A percentile compares a stretch with the other conserved stretches of the same genome.
These are phyloP conservation scores for Spathaspora boniae DNA, from an alignment of 805 yeast species.

Conservation along the genomic window DNA sequence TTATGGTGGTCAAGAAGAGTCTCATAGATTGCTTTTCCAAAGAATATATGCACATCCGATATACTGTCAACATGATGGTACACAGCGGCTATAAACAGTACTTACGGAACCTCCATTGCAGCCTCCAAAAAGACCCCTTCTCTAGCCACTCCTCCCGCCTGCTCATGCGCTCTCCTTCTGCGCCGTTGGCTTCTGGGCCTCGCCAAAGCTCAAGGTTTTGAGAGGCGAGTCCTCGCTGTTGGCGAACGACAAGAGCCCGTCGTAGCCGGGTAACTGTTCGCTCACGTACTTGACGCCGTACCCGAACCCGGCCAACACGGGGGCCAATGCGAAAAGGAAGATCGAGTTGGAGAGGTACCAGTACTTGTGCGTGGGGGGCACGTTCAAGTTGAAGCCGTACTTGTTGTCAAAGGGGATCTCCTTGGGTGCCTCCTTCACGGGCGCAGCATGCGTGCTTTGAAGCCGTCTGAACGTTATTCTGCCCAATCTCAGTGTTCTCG, in stretches of 20 bases:
- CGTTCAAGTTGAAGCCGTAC: conserved; percentile 37
- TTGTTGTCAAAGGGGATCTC: conserved; percentile 37
- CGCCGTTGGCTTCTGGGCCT: no score
- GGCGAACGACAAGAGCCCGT: conserved; percentile 31
- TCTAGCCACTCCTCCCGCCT: no score
- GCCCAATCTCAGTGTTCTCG: conserved; percentile 20
- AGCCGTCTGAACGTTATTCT: conserved; percentile 24
- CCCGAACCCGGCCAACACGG: conserved; percentile 32
- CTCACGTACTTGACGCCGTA: conserved; percentile 28
- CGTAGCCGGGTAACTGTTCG: no score
- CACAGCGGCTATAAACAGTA: no score
- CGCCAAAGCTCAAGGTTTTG: conserved; percentile 35
- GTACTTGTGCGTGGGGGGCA: conserved; percentile 45
- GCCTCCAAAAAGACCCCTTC: no score
- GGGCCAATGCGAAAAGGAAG: conserved; percentile 36
- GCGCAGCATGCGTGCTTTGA: conserved; percentile 18
- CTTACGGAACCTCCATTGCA: no score
- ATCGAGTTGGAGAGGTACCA: conserved; percentile 39
- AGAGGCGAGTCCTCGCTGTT: conserved; percentile 37
- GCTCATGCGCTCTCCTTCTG: no score
- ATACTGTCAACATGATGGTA: no score
- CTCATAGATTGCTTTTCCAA: no score
- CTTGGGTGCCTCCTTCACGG: conserved; percentile 20
- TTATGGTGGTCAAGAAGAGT: no score
- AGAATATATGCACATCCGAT: no score